Conservation (phyloP, 2,329 filamentous ascomycete genomes). For the Davidsoniella neocaledoniae region DNA sequence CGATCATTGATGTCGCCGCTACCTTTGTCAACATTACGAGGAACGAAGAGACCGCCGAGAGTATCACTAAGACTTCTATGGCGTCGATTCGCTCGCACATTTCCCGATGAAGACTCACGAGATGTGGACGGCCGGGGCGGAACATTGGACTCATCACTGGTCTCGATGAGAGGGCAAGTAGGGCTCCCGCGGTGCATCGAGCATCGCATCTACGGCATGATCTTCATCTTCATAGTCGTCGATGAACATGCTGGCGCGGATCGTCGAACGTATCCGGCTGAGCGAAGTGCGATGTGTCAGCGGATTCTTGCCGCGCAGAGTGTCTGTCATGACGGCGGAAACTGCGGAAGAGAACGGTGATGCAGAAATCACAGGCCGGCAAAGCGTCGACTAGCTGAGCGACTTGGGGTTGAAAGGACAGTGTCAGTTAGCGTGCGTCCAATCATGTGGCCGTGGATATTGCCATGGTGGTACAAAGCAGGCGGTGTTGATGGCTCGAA, state of each 20-base stretch:
- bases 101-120: neutral
- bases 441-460: neutral
- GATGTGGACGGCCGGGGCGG: conserved; percentile 8
- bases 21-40: conserved; percentile 10
- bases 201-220: neutral
- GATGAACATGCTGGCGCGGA: conserved; percentile 39
- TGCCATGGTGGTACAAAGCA: neutral
- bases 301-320: conserved; percentile 27
- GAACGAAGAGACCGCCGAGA: conserved; percentile 24
- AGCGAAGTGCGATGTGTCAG: conserved; percentile 27
- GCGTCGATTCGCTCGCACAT: conserved; percentile 15
- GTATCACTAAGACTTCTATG: conserved; percentile 27
- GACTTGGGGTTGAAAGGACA: conserved; percentile 14
- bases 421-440: conserved; percentile 15
- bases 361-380: conserved; percentile 37
- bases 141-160: neutral
- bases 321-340: conserved; percentile 39
- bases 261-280: conserved; percentile 30
- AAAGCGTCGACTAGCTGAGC: conserved; percentile 23
- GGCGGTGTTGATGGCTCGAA: conserved; percentile 12
- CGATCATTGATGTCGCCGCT: neutral
- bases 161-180: conserved; percentile 7
- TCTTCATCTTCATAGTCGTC: conserved; percentile 26
- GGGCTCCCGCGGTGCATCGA: conserved; percentile 5
- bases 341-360: conserved; percentile 44